Base-by-base conservation (phyloP, 768 basidiomycete genomes). In the Hydnum rufescens region DNA sequence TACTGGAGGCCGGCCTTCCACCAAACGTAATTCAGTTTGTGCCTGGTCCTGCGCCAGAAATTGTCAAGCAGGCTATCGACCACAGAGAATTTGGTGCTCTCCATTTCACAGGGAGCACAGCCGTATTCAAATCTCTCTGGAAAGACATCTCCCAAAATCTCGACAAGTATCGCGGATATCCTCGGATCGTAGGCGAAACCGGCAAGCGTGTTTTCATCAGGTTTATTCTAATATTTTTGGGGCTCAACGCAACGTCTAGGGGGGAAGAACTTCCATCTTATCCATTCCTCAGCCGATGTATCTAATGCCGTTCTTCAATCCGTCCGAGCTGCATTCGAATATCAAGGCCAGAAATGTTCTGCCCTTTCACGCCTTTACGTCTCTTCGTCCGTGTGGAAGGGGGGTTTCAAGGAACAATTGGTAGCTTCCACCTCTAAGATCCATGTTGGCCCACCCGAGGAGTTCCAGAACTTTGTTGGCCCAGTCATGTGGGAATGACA, bases 331-430 rank as follows among this genome's bases (percentile, higher is more conserved):
- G 90, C 82, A 1, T 97, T 93, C 65, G 95, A 99, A 66, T 99
- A 96, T 65, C 88, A 90, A 70, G 90, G 87, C 77, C 95, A 99
- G 64, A 99, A 97, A 66, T 99, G 95, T 65, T 92, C 89, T 8
- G 95, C 95, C 0, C 74, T 92, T 30, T 92, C 92, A 2, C 72
- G 95, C 49, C 63, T 86, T 29, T 99, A 97, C 66, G 85, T 97
- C 18, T 77, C 95, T n/a, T 68, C 73, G 22, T 83, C 82, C 0
- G 61, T 85, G 47, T 99, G 95, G 95, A 71, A 75, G 49, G 53
- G 63, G 29, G 87, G 86, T 28, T 97, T 97, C 74, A 85, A 82
- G 63, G 77, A 86, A 44, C 71, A 74, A 62, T 67, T 95, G 46
- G 65, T 89, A 57, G 63, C 64, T 18, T 83, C 95, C 64, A 72